Percentiles rank a stretch among this genome's conserved stretches.
Evolutionary conservation across 2,329 filamentous ascomycete species (phyloP).

Genomic region (Zymoseptoria ardabiliae): DNA sequence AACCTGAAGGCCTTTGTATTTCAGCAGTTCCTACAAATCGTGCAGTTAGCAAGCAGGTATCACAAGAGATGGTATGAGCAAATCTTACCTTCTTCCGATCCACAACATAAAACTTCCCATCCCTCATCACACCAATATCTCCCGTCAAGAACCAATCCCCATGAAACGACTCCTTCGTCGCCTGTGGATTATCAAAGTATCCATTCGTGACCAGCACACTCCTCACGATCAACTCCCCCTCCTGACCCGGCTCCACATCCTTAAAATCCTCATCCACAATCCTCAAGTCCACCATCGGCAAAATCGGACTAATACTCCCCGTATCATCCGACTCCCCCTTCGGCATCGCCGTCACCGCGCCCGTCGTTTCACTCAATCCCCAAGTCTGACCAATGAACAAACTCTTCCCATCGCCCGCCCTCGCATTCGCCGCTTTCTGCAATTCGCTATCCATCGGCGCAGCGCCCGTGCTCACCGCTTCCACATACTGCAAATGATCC

Average conservation of each 20-base stretch:
- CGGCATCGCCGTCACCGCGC: conserved; percentile 31
- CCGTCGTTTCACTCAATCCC: conserved; percentile 30
- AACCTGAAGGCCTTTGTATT: conserved; percentile 41
- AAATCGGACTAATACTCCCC: conserved; percentile 28
- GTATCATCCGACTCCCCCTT: conserved; percentile 29
- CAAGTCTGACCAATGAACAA: conserved; percentile 35
- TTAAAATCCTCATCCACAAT: conserved; percentile 38
- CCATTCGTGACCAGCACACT: conserved; percentile 47
- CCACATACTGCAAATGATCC: conserved; percentile 28
- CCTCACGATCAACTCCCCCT: conserved; percentile 20
- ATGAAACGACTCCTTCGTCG: conserved; percentile 60
- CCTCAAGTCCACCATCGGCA: conserved; percentile 35
- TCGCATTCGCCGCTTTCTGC: conserved; percentile 33
- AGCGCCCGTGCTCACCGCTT: conserved; percentile 33
- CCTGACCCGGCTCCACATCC: conserved; percentile 33
- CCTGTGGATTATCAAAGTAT: conserved; percentile 66
- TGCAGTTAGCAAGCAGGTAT: not conserved
- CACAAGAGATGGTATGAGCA: not conserved
- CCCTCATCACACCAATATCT: conserved; percentile 70
- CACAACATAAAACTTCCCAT: conserved; percentile 84
- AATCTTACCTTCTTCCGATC: conserved; percentile 50
- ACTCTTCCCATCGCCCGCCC: conserved; percentile 17
- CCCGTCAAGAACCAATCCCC: conserved; percentile 87
- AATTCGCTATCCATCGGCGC: conserved; percentile 34
- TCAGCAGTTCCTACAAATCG: conserved; percentile 53